phyloP scores from a whole-genome alignment of 2,329 filamentous ascomycete species.

The Diplodia sapinea region DNA sequence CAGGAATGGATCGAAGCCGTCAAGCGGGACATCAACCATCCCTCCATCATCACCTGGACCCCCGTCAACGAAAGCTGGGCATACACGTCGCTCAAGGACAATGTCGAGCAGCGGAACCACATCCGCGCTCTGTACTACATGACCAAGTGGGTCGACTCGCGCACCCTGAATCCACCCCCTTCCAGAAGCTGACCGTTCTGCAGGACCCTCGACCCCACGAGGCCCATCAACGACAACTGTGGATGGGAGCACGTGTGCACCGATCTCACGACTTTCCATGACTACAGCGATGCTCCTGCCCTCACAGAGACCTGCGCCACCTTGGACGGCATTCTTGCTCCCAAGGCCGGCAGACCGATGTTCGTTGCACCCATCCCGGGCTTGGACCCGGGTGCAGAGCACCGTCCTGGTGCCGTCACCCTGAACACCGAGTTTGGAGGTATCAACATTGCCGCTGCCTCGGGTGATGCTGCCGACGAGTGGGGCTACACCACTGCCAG shows the following conservation, averaged over 20 bases:
- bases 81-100: conserved; percentile 64
- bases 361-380: conserved; percentile 58
- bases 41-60: conserved; percentile 69
- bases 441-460: conserved; percentile 65
- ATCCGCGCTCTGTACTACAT: conserved; percentile 67
- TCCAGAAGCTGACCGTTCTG: neutral
- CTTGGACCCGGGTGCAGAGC: conserved; percentile 57
- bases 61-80: conserved; percentile 70
- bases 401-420: conserved; percentile 62
- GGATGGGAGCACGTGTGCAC: conserved; percentile 72
- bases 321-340: conserved; percentile 60
- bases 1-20: conserved; percentile 69
- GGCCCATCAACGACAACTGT: conserved; percentile 73
- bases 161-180: too few relatives aligned
- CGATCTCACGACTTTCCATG: conserved; percentile 71
- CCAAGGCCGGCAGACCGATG: conserved; percentile 60
- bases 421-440: conserved; percentile 73
- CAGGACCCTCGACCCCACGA: conserved; percentile 63
- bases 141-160: conserved; percentile 59
- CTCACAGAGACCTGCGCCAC: conserved; percentile 62
- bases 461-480: conserved; percentile 47
- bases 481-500: conserved; percentile 73
- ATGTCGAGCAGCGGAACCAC: conserved; percentile 66
- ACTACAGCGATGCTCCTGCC: conserved; percentile 65
- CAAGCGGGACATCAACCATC: conserved; percentile 68